phyloP scores from a whole-genome alignment of 1,284 basidiomycete species.

The Rhodotorula sp. region DNA sequence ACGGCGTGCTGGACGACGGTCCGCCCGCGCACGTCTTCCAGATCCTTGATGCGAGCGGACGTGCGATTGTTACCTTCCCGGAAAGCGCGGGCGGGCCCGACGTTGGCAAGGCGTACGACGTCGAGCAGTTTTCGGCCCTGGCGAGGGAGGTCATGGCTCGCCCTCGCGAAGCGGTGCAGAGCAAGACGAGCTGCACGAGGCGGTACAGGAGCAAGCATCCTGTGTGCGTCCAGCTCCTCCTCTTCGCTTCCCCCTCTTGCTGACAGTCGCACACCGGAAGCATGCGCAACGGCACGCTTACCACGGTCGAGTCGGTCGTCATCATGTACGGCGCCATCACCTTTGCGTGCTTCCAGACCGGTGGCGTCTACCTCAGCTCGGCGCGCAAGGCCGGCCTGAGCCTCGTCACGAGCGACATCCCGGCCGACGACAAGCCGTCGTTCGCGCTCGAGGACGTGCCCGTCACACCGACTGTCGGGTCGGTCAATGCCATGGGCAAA shows the following conservation, averaged over 20 bases:
- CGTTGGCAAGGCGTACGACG: slow-evolving; percentile 57
- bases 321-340: slow-evolving; percentile 44
- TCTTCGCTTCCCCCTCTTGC: background rate
- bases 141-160: slow-evolving; percentile 75
- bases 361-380: slow-evolving; percentile 38
- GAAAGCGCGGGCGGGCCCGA: slow-evolving; percentile 2
- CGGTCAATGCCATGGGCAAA: background rate
- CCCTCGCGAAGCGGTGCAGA: slow-evolving; percentile 59
- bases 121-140: slow-evolving; percentile 79
- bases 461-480: slow-evolving; percentile 9
- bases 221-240: slow-evolving; percentile 23
- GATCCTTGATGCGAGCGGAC: slow-evolving; percentile 64
- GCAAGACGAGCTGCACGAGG: slow-evolving; percentile 89
- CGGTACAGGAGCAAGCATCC: slow-evolving; percentile 83
- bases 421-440: background rate
- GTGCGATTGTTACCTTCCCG: slow-evolving; percentile 82
- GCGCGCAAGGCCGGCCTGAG: slow-evolving; percentile 19
- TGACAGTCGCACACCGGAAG: slow-evolving; percentile 2
- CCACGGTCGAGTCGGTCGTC: slow-evolving; percentile 46
- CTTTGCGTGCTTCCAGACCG: slow-evolving; percentile 46
- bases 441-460: slow-evolving; percentile 39
- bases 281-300: slow-evolving; percentile 38
- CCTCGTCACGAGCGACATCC: slow-evolving; percentile 7
- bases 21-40: slow-evolving; percentile 69
- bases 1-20: slow-evolving; percentile 8